These are phyloP conservation scores for Botrytis pseudocinerea DNA, from an alignment of 2,329 filamentous ascomycete genomes.

Conservation along the genomic window DNA sequence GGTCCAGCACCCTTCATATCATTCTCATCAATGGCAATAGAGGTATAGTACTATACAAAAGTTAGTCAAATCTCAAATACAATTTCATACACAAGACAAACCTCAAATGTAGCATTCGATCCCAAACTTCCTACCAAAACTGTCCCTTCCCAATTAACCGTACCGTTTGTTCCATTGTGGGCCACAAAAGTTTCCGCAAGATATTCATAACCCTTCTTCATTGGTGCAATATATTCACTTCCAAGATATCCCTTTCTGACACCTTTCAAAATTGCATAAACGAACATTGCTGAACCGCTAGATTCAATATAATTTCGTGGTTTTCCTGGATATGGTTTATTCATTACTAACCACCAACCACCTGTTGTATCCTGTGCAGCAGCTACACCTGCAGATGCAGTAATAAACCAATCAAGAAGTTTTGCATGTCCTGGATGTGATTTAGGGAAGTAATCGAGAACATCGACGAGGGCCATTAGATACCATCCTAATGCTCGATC, in stretches of 20 bases:
- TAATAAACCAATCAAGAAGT: not conserved
- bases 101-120: slow-evolving; percentile 31
- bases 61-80: not conserved
- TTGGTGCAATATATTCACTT: slow-evolving; percentile 25
- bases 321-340: slow-evolving; percentile 18
- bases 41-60: slow-evolving; percentile 31
- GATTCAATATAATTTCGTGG: slow-evolving; percentile 20
- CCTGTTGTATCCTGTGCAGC: slow-evolving; percentile 14
- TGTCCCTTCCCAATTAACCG: slow-evolving; percentile 34
- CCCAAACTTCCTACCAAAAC: slow-evolving; percentile 33
- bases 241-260: slow-evolving; percentile 18
- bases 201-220: slow-evolving; percentile 31
- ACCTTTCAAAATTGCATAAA: slow-evolving; percentile 18
- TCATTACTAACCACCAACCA: slow-evolving; percentile 22
- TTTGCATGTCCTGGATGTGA: slow-evolving; percentile 24
- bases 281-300: slow-evolving; percentile 12
- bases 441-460: slow-evolving; percentile 39
- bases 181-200: slow-evolving; percentile 31
- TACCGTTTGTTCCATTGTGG: slow-evolving; percentile 23
- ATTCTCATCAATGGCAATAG: slow-evolving; percentile 28
- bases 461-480: slow-evolving; percentile 44
- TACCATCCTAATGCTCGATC: slow-evolving; percentile 45
- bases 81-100: slow-evolving; percentile 22
- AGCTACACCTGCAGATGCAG: slow-evolving; percentile 12
- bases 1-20: slow-evolving; percentile 36